These are phyloP conservation scores for Jimgerdemannia lactiflua DNA, from an alignment of 192 early-diverging fungal species.

Conservation along the genomic window DNA sequence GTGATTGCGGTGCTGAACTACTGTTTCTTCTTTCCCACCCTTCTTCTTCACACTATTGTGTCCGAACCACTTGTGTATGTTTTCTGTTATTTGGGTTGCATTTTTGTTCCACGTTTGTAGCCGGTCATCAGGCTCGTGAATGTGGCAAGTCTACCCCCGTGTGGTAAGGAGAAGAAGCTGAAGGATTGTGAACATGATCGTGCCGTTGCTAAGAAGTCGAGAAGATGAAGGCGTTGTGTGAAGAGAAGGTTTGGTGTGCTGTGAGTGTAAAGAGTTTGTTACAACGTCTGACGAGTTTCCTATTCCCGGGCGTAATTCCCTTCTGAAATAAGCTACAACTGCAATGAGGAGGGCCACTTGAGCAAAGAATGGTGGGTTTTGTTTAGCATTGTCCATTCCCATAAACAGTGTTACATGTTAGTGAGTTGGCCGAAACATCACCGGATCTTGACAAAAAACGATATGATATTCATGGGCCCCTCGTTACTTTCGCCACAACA, in stretches of 20 bases:
- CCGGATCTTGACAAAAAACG: not conserved
- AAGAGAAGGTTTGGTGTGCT: not conserved
- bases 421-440: not conserved
- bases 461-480: not conserved
- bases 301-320: constrained; percentile 1
- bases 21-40: not conserved
- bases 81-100: not conserved
- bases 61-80: not conserved
- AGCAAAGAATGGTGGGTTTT: constrained; percentile 32
- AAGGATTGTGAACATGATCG: not conserved
- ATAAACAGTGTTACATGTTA: not conserved
- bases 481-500: constrained; percentile 3
- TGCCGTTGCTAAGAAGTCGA: not conserved
- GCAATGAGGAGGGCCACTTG: constrained; percentile 39
- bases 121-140: constrained; percentile 52
- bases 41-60: not conserved
- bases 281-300: not conserved
- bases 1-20: not conserved
- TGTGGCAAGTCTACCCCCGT: constrained; percentile 45
- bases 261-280: not conserved
- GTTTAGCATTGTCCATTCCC: constrained; percentile 2
- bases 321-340: constrained; percentile 45
- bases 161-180: constrained; percentile 35
- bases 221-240: not conserved
- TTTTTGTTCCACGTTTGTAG: constrained; percentile 15